Evolutionary conservation across 371 early-diverging fungal genomes (phyloP).

Genomic region (Rhizopus delemar): DNA sequence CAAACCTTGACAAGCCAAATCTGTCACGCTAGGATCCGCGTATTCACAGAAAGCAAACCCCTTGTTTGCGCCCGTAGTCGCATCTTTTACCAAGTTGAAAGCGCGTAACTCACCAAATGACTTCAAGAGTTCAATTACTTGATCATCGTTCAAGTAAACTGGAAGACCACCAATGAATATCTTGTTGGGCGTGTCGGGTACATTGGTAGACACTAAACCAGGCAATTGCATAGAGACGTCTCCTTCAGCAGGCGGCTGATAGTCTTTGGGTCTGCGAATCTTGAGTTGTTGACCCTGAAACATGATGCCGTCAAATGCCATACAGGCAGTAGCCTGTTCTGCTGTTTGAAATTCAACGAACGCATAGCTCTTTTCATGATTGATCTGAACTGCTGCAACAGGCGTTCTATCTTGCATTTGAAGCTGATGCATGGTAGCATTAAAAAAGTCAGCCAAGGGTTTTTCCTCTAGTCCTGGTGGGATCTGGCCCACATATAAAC

Average conservation of each 20-base stretch:
- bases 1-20: constrained; percentile 91
- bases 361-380: constrained; percentile 91
- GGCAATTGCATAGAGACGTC: constrained; percentile 20
- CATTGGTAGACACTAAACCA: constrained; percentile 78
- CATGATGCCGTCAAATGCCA: constrained; percentile 90
- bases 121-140: constrained; percentile 88
- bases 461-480: constrained; percentile 81
- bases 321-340: constrained; percentile 88
- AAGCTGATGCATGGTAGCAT: constrained; percentile 77
- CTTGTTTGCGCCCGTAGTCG: constrained; percentile 78
- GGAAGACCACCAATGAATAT: constrained; percentile 95
- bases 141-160: constrained; percentile 85
- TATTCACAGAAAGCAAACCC: constrained; percentile 98
- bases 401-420: constrained; percentile 62
- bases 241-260: constrained; percentile 57
- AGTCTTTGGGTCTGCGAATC: constrained; percentile 95
- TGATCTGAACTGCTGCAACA: constrained; percentile 82
- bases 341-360: constrained; percentile 78
- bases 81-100: constrained; percentile 92
- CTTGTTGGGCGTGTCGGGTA: constrained; percentile 90
- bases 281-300: constrained; percentile 85
- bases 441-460: constrained; percentile 82
- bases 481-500: constrained; percentile 93
- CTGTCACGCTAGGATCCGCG: constrained; percentile 83
- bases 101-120: constrained; percentile 92